These are phyloP conservation scores for Eucalyptus shirleyi DNA, from an alignment of 345 rosid species.

Conservation along the genomic window DNA sequence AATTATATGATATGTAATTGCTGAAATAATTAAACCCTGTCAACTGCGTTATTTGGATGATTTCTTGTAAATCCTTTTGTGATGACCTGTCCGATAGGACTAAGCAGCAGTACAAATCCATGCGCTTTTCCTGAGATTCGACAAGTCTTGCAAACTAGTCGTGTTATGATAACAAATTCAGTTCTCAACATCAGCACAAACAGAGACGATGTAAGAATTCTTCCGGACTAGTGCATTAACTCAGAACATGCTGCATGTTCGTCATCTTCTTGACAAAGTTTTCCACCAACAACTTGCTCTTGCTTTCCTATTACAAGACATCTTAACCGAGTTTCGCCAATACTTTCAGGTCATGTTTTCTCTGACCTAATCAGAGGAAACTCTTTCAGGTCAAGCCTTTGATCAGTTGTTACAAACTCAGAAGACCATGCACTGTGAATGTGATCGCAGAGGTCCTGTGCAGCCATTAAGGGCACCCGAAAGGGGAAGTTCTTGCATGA, in stretches of 20 bases:
- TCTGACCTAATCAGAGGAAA: not conserved
- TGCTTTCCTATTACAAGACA: not conserved
- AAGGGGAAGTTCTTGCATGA: not conserved
- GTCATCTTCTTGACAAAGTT: not conserved
- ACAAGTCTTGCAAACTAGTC: not conserved
- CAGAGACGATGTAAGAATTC: not conserved
- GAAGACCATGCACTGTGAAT: not conserved
- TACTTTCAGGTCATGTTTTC: not conserved
- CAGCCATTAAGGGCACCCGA: not conserved
- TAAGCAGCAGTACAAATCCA: not conserved
- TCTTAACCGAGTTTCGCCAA: not conserved
- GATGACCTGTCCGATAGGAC: not conserved
- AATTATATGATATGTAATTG: rapidly evolving
- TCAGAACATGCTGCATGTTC: not conserved
- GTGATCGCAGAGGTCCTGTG: not conserved
- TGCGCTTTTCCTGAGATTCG: not conserved
- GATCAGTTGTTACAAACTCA: not conserved
- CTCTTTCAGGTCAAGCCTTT: not conserved
- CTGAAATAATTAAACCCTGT: not conserved
- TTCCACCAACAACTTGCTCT: not conserved
- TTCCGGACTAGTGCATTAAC: not conserved
- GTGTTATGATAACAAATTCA: not conserved
- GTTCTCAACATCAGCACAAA: not conserved
- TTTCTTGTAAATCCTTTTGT: not conserved
- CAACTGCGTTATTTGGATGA: not conserved